These are phyloP conservation scores for Scheffersomyces lignosus DNA, from an alignment of 805 yeast species.

Conservation along the genomic window DNA sequence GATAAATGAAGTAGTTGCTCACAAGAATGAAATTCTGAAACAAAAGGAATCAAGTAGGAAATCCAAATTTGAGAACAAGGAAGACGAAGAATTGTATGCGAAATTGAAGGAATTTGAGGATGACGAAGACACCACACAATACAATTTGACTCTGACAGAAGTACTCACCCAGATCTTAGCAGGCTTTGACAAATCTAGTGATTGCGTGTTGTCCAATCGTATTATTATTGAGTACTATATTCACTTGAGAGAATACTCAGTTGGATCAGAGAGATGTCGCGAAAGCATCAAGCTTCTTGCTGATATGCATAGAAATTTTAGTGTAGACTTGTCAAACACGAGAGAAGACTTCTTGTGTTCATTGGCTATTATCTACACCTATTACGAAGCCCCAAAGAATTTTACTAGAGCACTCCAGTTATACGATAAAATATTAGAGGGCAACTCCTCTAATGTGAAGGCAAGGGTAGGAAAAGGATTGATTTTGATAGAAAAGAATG, in stretches of 20 bases:
- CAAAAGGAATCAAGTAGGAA: constrained; percentile 8
- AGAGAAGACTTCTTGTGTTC: constrained; percentile 60
- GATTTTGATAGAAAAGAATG: constrained; percentile 66
- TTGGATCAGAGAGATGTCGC: constrained; percentile 60
- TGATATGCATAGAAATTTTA: constrained; percentile 44
- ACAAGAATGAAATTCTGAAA: constrained; percentile 18
- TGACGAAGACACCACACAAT: constrained; percentile 5
- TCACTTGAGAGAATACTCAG: constrained; percentile 60
- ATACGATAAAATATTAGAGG: constrained; percentile 59
- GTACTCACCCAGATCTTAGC: constrained; percentile 50
- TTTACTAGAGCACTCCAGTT: constrained; percentile 70
- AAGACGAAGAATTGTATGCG: constrained; percentile 11
- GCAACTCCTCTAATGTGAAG: constrained; percentile 42
- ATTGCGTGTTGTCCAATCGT: constrained; percentile 61
- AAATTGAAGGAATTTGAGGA: constrained; percentile 10
- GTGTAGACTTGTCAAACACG: constrained; percentile 50
- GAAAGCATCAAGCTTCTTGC: constrained; percentile 59
- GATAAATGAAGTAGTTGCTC: background rate
- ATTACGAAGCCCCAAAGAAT: constrained; percentile 89
- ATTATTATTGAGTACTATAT: constrained; percentile 62
- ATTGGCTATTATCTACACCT: constrained; percentile 76
- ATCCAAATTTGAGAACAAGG: constrained; percentile 9
- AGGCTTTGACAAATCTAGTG: constrained; percentile 42
- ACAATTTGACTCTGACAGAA: constrained; percentile 46
- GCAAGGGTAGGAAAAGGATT: constrained; percentile 84